Evolutionary conservation across 2,329 filamentous ascomycete genomes (phyloP).

Genomic region (Plenodomus biglobosus): DNA sequence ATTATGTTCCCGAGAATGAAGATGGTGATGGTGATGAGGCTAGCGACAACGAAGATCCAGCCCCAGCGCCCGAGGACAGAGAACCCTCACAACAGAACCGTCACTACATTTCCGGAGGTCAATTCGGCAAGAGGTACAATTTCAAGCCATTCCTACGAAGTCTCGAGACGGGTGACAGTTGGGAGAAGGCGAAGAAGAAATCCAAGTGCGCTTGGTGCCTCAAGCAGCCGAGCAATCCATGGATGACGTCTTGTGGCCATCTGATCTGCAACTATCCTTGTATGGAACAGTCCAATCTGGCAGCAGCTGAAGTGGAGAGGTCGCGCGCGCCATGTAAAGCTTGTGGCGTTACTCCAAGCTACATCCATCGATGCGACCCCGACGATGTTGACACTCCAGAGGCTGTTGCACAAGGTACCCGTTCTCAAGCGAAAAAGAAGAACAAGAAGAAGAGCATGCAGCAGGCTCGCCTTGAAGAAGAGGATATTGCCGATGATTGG

Average conservation of each 20-base stretch:
- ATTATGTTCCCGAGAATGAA: slow-evolving; percentile 5
- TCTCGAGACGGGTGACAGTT: slow-evolving; percentile 37
- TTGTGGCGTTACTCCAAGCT: slow-evolving; percentile 37
- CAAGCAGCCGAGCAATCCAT: slow-evolving; percentile 42
- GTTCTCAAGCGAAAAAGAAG: slow-evolving; percentile 16
- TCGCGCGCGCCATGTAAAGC: slow-evolving; percentile 29
- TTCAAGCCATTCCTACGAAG: slow-evolving; percentile 47
- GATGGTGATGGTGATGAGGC: neutral
- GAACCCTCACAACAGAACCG: neutral
- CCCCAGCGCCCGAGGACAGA: neutral
- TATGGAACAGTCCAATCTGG: slow-evolving; percentile 37
- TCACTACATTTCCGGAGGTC: slow-evolving; percentile 3
- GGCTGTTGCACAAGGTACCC: slow-evolving; percentile 14
- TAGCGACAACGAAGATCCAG: neutral
- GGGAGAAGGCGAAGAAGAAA: slow-evolving; percentile 47
- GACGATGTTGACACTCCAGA: slow-evolving; percentile 17
- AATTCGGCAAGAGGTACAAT: slow-evolving; percentile 44
- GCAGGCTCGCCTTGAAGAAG: slow-evolving; percentile 12
- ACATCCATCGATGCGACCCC: slow-evolving; percentile 22
- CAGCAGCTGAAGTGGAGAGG: slow-evolving; percentile 24
- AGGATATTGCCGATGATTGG: slow-evolving; percentile 45
- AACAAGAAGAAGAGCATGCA: slow-evolving; percentile 19
- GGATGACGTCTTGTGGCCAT: slow-evolving; percentile 57
- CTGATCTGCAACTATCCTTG: slow-evolving; percentile 57
- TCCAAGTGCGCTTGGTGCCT: slow-evolving; percentile 50